These are phyloP conservation scores for Diaporthe citrichinensis DNA, from an alignment of 2,329 filamentous ascomycete genomes.

Conservation along the genomic window DNA sequence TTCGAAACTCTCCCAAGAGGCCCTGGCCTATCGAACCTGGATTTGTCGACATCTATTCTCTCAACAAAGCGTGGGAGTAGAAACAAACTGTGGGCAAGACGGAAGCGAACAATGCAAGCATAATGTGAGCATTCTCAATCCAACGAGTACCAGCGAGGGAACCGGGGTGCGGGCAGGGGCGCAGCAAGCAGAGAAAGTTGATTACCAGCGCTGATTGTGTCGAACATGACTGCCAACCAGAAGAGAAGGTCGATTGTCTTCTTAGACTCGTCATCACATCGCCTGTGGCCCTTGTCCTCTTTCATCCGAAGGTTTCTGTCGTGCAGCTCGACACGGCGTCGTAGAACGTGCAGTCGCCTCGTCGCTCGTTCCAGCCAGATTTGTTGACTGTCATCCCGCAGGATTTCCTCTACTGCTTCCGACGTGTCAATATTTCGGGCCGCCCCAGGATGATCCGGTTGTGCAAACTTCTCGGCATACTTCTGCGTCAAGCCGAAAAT, in stretches of 20 bases:
- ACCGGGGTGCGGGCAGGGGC: neutral
- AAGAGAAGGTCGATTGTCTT: slow-evolving; percentile 67
- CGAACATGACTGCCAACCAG: slow-evolving; percentile 59
- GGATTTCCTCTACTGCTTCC: slow-evolving; percentile 38
- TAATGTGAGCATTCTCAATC: neutral
- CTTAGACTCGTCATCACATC: slow-evolving; percentile 46
- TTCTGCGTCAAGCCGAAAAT: slow-evolving; percentile 56
- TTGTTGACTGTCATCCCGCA: slow-evolving; percentile 37
- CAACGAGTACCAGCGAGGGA: neutral
- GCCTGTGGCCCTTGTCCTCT: neutral
- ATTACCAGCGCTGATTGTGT: slow-evolving; percentile 40
- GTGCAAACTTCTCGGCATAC: slow-evolving; percentile 11
- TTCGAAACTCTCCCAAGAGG: no score
- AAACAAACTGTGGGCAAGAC: neutral
- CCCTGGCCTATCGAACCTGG: neutral
- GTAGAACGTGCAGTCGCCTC: slow-evolving; percentile 34
- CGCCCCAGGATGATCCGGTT: slow-evolving; percentile 29
- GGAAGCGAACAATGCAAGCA: neutral
- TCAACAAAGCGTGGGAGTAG: neutral
- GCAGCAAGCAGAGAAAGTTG: neutral
- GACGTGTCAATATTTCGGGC: slow-evolving; percentile 12
- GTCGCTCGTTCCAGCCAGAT: slow-evolving; percentile 38
- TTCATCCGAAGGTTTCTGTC: slow-evolving; percentile 20
- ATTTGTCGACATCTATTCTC: neutral
- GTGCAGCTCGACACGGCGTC: slow-evolving; percentile 35